phyloP scores from a whole-genome alignment of 2,329 filamentous ascomycete species.

The Calonectria pteridis region DNA sequence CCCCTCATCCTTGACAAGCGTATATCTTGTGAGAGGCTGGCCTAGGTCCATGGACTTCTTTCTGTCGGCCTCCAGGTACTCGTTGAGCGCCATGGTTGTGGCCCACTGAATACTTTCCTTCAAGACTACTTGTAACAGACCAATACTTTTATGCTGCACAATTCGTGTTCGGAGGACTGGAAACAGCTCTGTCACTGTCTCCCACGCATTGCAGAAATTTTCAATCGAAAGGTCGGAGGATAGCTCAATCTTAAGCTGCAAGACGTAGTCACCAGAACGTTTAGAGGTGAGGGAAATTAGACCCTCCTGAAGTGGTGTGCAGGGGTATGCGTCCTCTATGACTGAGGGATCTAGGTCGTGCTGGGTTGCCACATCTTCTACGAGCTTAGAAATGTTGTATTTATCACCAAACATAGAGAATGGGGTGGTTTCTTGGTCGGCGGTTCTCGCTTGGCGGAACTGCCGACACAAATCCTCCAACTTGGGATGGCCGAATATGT shows the following conservation, averaged over 20 bases:
- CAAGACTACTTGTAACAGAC: constrained; percentile 24
- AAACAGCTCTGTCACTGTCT: background rate
- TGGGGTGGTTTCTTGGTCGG: background rate
- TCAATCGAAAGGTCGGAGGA: constrained; percentile 15
- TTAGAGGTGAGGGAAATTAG: constrained; percentile 48
- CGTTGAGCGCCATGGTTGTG: background rate
- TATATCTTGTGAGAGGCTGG: constrained; percentile 13
- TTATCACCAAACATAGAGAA: background rate
- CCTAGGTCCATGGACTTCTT: constrained; percentile 20
- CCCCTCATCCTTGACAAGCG: background rate
- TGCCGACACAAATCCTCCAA: background rate
- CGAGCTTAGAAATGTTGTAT: background rate
- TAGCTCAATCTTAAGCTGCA: constrained; percentile 29
- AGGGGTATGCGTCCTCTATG: constrained; percentile 51
- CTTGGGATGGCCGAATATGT: constrained; percentile 28
- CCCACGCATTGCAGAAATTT: constrained; percentile 28
- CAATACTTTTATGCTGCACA: background rate
- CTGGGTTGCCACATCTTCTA: background rate
- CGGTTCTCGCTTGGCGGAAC: background rate
- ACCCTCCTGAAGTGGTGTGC: constrained; percentile 51
- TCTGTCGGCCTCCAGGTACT: constrained; percentile 19
- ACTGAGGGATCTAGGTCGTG: background rate
- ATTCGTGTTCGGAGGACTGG: constrained; percentile 55
- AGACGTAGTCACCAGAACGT: constrained; percentile 31
- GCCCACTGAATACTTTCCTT: constrained; percentile 14